Conservation (phyloP, 2,329 filamentous ascomycete genomes). For the Polychaeton citri region DNA sequence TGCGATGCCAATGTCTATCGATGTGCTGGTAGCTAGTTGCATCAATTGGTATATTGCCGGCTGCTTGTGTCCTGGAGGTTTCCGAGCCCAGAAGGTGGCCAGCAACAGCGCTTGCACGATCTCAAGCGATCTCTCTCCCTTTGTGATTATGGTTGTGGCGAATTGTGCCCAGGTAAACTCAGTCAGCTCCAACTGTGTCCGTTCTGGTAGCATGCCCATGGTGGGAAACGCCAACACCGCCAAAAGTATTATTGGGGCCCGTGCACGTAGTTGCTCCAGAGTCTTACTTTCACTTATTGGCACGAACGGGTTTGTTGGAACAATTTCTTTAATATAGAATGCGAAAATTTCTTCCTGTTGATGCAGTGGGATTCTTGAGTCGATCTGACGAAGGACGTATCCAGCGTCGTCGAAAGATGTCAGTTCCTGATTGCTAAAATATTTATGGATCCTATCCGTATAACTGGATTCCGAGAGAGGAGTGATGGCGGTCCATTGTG, state of each 20-base stretch:
- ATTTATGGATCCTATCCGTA: too few relatives aligned
- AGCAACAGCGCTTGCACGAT: constrained; percentile 67
- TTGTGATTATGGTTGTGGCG: constrained; percentile 56
- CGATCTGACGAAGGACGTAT: neutral
- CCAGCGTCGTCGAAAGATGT: too few relatives aligned
- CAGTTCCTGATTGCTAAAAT: too few relatives aligned
- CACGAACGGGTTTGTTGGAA: constrained; percentile 10
- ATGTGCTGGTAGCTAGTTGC: constrained; percentile 64
- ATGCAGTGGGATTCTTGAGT: neutral
- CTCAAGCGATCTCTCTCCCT: constrained; percentile 67
- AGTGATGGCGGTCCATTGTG: too few relatives aligned
- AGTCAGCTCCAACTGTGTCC: constrained; percentile 48
- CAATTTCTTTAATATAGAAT: constrained; percentile 6
- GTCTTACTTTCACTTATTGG: constrained; percentile 5
- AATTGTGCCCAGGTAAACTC: constrained; percentile 57
- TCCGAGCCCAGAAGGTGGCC: constrained; percentile 65
- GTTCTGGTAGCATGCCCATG: constrained; percentile 34
- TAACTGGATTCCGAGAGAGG: too few relatives aligned
- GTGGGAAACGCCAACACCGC: constrained; percentile 42
- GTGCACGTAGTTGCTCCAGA: constrained; percentile 6
- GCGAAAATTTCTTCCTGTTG: neutral
- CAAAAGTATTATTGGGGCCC: constrained; percentile 40
- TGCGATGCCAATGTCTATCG: constrained; percentile 65
- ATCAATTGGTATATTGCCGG: constrained; percentile 77
- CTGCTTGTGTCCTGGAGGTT: constrained; percentile 67